Base-by-base conservation (phyloP, 1,284 basidiomycete species). In the Somion occarium region DNA sequence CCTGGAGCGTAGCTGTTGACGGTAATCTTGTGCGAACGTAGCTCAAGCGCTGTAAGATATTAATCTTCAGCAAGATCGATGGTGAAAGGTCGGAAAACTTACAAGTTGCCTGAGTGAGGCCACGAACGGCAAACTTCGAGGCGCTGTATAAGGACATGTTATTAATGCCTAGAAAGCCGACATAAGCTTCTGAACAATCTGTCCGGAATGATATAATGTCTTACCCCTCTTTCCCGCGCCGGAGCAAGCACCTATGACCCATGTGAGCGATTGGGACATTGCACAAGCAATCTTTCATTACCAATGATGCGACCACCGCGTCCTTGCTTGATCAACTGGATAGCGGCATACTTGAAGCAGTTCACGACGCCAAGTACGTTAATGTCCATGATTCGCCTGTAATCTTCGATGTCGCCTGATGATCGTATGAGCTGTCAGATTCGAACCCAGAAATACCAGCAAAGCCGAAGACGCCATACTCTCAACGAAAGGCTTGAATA, bases 121-220 rank as follows among this genome's bases (percentile, higher is more conserved):
- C 59, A 38, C 61, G 49, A 11, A 66, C 60, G 22, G 64, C 64
- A 43, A 64, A 65, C 49, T 66, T 66, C 18, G 60, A 63, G 19
- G 30, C 42, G 55, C 50, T 50, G 51, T 56, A 58, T 5, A 48
- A 43, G 9, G 37, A 38, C 27, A 53, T 41, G 22, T 34, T 50
- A 13, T 30, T 38, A 15, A 51, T 27, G 9, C 48, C 52, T 50
- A 20, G n/a, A n/a, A n/a, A n/a, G 38, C 13, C 12, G 38, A n/a
- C 30, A 19, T 34, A n/a, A 20, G 38, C 12, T 11, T 48, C 20
- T 39, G 13, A 30, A 47, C 18, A 37, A 13, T 12, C 24, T n/a
- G 46, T 19, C 7, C 18, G 46, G 12, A n/a, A n/a, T n/a, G n/a
- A n/a, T n/a, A n/a, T n/a, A n/a, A n/a, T n/a, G n/a, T n/a, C 37